phyloP scores from a whole-genome alignment of 306 rosid species.

The Acacia acuminata region DNA sequence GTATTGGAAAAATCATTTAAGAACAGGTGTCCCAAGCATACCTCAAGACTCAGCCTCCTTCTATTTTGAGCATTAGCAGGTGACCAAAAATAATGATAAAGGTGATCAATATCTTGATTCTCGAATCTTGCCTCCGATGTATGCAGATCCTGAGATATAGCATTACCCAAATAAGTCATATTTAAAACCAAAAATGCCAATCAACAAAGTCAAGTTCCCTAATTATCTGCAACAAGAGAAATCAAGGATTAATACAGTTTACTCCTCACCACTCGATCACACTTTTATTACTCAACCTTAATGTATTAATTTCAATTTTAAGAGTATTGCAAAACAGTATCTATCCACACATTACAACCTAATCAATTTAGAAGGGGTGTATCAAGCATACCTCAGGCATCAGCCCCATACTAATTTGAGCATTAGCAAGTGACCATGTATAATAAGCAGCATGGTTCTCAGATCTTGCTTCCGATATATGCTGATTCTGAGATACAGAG shows the following conservation, averaged over 20 bases:
- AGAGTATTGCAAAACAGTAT: not conserved
- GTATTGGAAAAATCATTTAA: not conserved
- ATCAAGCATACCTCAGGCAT: slow-evolving; percentile 12
- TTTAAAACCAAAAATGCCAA: not conserved
- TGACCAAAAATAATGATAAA: not conserved
- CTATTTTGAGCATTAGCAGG: not conserved
- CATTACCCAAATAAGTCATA: not conserved
- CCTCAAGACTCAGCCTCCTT: not conserved
- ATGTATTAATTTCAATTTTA: not conserved
- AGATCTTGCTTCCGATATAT: not conserved
- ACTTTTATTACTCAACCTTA: not conserved
- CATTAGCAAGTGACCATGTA: not conserved
- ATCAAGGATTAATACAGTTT: not conserved
- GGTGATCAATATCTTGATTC: not conserved
- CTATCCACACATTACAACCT: not conserved
- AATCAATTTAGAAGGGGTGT: not conserved
- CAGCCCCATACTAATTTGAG: not conserved
- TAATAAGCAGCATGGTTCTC: not conserved
- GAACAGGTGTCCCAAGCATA: not conserved
- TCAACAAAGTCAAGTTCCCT: not conserved
- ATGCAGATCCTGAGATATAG: not conserved
- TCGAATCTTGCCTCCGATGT: not conserved
- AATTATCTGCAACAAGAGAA: not conserved
- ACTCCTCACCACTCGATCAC: not conserved
- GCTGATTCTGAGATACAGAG: not conserved